Evolutionary conservation across 768 basidiomycete genomes (phyloP), one percentile per base, ranked within the genome.

Genomic region (Pleurotus platypus): DNA sequence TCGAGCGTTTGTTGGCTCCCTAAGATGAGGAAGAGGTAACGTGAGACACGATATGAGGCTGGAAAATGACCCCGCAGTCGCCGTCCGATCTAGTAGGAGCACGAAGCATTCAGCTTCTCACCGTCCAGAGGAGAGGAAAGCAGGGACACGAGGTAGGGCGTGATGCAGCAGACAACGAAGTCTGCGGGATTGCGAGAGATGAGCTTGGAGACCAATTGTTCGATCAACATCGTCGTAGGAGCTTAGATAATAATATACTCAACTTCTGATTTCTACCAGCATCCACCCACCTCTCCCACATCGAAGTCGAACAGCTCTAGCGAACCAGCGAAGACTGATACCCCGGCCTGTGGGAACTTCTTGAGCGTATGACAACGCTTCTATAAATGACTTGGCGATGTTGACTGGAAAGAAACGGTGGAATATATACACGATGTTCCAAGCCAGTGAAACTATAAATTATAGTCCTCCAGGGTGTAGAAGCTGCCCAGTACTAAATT

Each of bases 401-500:
- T 11, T 35, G 9, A 35, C 30, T 35, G 30, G 30, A 49, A 35
- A 57, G 43, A 53, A 47, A 42, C 8, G 35, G 47, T 53, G 50
- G 60, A 55, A 55, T 38, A 53, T 46, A 49, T 16, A 57, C 43
- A 39, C 16, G 24, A 51, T 6, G 49, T 22, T 54, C 42, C 15
- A 37, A 54, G 38, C 51, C 39, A 42, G 51, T 26, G 51, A 42
- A 54, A 54, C n/a, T 39, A 54, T 54, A 54, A 54, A 9, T 54
- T 40, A 42, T n/a, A 22, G 30, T 20, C 12, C 24, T 37, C 51
- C 37, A 42, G 39, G 42, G 39, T 38, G 15, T 45, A 45, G 35
- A 39, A 42, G 16, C 46, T 37, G 37, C 24, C 55, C 16, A 18
- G 57, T 51, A 20, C 40, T 43, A 49, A 24, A 26, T 13, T 49